A percentile compares a stretch with the other conserved stretches of the same genome.
Conservation (phyloP, 495 filamentous ascomycete genomes). For the Recurvomyces mirabilis region DNA sequence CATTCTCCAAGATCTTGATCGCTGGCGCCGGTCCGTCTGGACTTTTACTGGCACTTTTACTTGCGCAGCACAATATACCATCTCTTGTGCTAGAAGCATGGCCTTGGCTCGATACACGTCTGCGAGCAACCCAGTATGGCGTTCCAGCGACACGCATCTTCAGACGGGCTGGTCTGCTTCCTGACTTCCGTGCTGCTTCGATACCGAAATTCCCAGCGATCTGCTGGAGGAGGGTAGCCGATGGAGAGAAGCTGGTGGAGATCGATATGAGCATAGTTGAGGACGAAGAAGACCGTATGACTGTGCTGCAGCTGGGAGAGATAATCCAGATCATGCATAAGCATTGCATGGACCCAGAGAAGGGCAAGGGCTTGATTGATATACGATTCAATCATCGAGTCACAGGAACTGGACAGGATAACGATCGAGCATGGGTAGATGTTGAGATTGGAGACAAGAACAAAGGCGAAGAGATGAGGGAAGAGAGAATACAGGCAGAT, state of each 20-base stretch:
- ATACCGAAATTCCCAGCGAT: constrained; percentile 15
- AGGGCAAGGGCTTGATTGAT: constrained; percentile 11
- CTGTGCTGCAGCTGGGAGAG: constrained; percentile 14
- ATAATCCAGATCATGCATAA: constrained; percentile 20
- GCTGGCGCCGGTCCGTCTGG: constrained; percentile 16
- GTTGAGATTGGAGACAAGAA: constrained; percentile 12
- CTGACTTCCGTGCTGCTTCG: constrained; percentile 15
- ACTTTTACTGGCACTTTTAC: constrained; percentile 17
- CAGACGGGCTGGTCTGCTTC: constrained; percentile 14
- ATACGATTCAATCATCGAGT: constrained; percentile 16
- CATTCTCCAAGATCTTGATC: constrained; percentile 12
- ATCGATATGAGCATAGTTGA: constrained; percentile 17
- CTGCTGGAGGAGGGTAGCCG: constrained; percentile 13
- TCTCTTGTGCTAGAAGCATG: constrained; percentile 18
- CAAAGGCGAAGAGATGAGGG: constrained; percentile 10
- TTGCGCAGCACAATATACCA: constrained; percentile 18
- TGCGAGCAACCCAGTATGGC: constrained; percentile 16
- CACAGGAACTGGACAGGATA: constrained; percentile 9
- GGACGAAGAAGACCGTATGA: constrained; percentile 17
- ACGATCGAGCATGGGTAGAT: constrained; percentile 10
- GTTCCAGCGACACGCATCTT: constrained; percentile 15
- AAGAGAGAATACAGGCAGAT: constrained; percentile 5
- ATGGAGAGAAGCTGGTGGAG: constrained; percentile 14
- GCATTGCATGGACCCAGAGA: constrained; percentile 11
- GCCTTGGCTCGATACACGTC: constrained; percentile 2